Base-by-base conservation (phyloP, 805 yeast species). In the Candida yuanshanica region DNA sequence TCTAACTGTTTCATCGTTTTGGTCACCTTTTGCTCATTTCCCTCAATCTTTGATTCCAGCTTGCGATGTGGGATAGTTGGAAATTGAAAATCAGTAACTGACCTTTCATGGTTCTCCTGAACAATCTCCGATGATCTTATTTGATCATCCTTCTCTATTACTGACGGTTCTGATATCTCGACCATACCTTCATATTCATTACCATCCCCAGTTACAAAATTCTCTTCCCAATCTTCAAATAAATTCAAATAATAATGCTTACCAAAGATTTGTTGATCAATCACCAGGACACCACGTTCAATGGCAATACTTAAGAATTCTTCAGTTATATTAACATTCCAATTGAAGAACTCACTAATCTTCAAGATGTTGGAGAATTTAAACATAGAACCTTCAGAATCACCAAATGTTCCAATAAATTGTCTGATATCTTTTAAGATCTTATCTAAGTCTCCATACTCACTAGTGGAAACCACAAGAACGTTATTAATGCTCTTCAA, bases 241-340 rank as follows among this genome's bases (percentile, higher is more conserved):
- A 54, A 59, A 48, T 85, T 85, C 34, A 66, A 56, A 52, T 74
- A 84, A 58, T 78, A 86, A 38, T 74, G 71, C 4, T 78, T 70
- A 0, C 93, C 95, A 37, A 78, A 71, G 1, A 81, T 65, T 48
- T 79, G 79, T 50, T 79, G 79, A 61, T 86, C 95, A 5, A 84
- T 67, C 16, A 83, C 76, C 3, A 86, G 53, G 2, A 63, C 58
- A 4, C 87, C 89, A 2, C 61, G 55, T 2, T 65, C 69, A n/a
- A 84, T 71, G 16, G 83, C 78, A 41, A 69, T 63, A 41, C 75
- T 74, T 10, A 85, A 59, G 43, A 84, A 83, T 53, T 84, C 91
- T 10, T 63, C 65, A 8, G 88, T 71, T 12, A 85, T 76, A 20
- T 75, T 74, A 29, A 80, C 63, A 16, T 88, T 77, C 86, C 90